Percentiles rank a stretch among this genome's conserved stretches.
phyloP scores from a whole-genome alignment of 1,139 yeast species.

The Blastobotrys raffinosifermentans region DNA sequence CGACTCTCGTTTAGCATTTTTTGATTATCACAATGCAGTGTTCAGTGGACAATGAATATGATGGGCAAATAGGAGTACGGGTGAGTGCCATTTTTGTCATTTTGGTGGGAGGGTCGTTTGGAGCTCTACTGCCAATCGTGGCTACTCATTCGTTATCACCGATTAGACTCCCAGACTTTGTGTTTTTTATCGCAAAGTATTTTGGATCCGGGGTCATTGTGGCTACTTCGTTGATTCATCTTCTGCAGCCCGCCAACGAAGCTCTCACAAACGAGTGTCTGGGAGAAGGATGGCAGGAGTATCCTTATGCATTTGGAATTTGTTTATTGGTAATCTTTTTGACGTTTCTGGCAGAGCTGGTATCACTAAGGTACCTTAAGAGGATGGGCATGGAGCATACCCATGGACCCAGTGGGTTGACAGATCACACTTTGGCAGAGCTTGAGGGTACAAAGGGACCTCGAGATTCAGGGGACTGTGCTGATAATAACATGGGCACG shows the following conservation, averaged over 20 bases:
- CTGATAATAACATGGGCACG: not conserved
- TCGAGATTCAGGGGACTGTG: not conserved
- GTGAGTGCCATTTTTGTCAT: slow-evolving; percentile 71
- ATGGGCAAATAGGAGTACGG: slow-evolving; percentile 55
- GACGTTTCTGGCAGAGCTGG: slow-evolving; percentile 31
- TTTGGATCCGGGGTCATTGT: slow-evolving; percentile 92
- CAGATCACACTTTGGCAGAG: slow-evolving; percentile 2
- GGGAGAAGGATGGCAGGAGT: slow-evolving; percentile 48
- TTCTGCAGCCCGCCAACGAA: slow-evolving; percentile 72
- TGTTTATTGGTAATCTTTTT: slow-evolving; percentile 42
- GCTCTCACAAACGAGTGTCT: slow-evolving; percentile 48
- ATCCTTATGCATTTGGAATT: slow-evolving; percentile 59
- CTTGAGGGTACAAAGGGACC: slow-evolving; percentile 2
- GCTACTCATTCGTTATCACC: slow-evolving; percentile 21
- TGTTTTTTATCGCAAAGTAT: slow-evolving; percentile 67
- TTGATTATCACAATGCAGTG: too few species aligned
- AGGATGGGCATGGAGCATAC: slow-evolving; percentile 21
- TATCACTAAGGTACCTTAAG: slow-evolving; percentile 25
- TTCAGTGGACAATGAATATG: slow-evolving; percentile 33
- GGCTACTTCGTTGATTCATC: slow-evolving; percentile 83
- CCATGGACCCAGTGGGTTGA: slow-evolving; percentile 27
- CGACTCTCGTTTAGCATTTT: too few species aligned
- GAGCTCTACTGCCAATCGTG: slow-evolving; percentile 40
- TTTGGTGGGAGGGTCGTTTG: slow-evolving; percentile 52
- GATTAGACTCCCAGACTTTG: slow-evolving; percentile 46